phyloP scores from a whole-genome alignment of 2,329 filamentous ascomycete species.

The Colletotrichum aenigma region DNA sequence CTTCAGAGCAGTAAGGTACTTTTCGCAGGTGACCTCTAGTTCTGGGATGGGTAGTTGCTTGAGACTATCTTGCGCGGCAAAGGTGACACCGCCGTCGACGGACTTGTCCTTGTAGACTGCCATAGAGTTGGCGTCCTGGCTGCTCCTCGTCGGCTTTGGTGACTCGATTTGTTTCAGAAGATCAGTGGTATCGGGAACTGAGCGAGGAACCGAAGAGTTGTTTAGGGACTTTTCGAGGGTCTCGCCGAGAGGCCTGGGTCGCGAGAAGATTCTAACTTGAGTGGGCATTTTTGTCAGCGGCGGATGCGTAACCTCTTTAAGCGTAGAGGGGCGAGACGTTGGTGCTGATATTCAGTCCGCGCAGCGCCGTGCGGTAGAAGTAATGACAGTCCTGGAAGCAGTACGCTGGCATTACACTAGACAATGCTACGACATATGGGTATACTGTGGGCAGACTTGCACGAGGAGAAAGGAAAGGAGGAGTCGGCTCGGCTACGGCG shows the following conservation, averaged over 20 bases:
- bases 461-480: background rate
- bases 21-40: slow-evolving; percentile 76
- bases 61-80: slow-evolving; percentile 84
- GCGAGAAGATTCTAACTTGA: slow-evolving; percentile 49
- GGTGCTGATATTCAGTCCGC: slow-evolving; percentile 83
- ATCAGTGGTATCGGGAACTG: slow-evolving; percentile 39
- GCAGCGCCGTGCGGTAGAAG: slow-evolving; percentile 89
- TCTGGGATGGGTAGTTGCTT: slow-evolving; percentile 94
- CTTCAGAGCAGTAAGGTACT: slow-evolving; percentile 78
- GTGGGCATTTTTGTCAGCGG: slow-evolving; percentile 35
- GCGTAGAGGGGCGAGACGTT: slow-evolving; percentile 77
- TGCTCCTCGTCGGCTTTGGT: background rate
- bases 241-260: slow-evolving; percentile 75
- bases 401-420: slow-evolving; percentile 77
- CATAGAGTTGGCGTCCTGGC: slow-evolving; percentile 44
- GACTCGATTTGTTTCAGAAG: slow-evolving; percentile 1
- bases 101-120: slow-evolving; percentile 56
- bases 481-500: background rate
- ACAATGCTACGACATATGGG: slow-evolving; percentile 18
- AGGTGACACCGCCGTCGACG: slow-evolving; percentile 78
- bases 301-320: slow-evolving; percentile 45
- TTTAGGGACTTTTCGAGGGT: slow-evolving; percentile 59
- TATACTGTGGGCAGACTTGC: background rate
- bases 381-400: slow-evolving; percentile 89
- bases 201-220: slow-evolving; percentile 42